Conservation (phyloP, 2,329 filamentous ascomycete species). For the Plenodomus lindquistii region DNA sequence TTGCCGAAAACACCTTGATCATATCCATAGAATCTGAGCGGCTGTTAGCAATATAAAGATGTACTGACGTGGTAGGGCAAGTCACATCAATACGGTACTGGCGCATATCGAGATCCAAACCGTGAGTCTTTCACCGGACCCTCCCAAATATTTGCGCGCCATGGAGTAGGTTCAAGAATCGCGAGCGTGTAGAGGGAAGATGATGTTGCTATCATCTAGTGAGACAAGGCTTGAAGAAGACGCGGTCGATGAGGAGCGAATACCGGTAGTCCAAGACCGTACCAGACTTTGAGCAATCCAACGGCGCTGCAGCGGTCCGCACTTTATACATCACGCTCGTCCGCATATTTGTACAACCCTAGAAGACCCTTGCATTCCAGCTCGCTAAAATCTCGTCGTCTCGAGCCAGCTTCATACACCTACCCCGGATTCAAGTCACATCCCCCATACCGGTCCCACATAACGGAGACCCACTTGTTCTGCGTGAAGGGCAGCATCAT, state of each 20-base stretch:
- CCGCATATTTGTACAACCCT: not conserved
- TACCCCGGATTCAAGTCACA: conserved; percentile 6
- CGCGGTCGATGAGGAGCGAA: not conserved
- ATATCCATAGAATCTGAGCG: conserved; percentile 49
- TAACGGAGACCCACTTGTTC: conserved; percentile 6
- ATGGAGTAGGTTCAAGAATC: conserved; percentile 25
- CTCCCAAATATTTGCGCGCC: conserved; percentile 55
- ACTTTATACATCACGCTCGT: conserved; percentile 13
- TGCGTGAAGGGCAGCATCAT: not conserved
- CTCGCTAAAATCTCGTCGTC: conserved; percentile 2
- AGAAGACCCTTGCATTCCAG: not conserved
- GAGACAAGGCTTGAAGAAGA: not conserved
- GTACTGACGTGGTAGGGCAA: not conserved
- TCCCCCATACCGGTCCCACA: conserved; percentile 12
- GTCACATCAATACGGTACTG: conserved; percentile 51
- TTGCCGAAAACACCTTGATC: conserved; percentile 43
- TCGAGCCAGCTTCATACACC: conserved; percentile 2
- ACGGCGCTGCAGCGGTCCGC: conserved; percentile 1
- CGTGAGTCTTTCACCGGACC: conserved; percentile 55
- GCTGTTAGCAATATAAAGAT: not conserved
- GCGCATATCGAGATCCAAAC: conserved; percentile 58
- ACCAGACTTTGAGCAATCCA: conserved; percentile 4
- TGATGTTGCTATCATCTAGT: not conserved
- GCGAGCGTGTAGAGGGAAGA: not conserved
- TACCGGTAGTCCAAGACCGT: conserved; percentile 4